Conservation (phyloP, 1,139 yeast genomes). For the Hemisphaericaspora lyxosophila region DNA sequence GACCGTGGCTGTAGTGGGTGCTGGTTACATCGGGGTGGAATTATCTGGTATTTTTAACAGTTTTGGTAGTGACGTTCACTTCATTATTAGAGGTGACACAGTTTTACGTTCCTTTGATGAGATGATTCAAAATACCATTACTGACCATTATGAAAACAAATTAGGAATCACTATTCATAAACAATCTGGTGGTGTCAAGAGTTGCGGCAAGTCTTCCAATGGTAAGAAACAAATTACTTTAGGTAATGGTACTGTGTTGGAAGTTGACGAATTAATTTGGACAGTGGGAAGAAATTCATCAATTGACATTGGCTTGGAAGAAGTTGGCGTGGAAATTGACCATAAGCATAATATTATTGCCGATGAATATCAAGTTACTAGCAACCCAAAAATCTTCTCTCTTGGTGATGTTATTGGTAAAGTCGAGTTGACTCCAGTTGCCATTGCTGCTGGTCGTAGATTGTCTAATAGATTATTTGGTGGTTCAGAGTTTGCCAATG, state of each 20-base stretch:
- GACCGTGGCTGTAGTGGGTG: conserved; percentile 92
- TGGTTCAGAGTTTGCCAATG: conserved; percentile 69
- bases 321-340: conserved; percentile 67
- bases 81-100: conserved; percentile 87
- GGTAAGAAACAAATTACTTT: conserved; percentile 65
- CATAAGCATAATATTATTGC: conserved; percentile 60
- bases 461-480: conserved; percentile 83
- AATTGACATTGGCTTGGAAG: conserved; percentile 71
- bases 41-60: conserved; percentile 91
- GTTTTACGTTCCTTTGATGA: conserved; percentile 87
- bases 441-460: conserved; percentile 97
- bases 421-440: conserved; percentile 94
- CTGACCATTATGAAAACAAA: conserved; percentile 73
- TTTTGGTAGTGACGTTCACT: conserved; percentile 82
- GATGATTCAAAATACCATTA: conserved; percentile 72
- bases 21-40: conserved; percentile 97
- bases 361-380: conserved; percentile 86
- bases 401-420: conserved; percentile 93
- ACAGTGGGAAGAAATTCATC: conserved; percentile 87
- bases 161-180: conserved; percentile 79
- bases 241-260: conserved; percentile 53
- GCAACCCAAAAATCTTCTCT: conserved; percentile 70
- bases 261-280: conserved; percentile 86
- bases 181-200: conserved; percentile 52
- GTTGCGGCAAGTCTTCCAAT: conserved; percentile 57